Evolutionary conservation across 2,329 filamentous ascomycete genomes (phyloP), one percentile per base, ranked within the genome.

Genomic region (Nigrospora osmanthi): DNA sequence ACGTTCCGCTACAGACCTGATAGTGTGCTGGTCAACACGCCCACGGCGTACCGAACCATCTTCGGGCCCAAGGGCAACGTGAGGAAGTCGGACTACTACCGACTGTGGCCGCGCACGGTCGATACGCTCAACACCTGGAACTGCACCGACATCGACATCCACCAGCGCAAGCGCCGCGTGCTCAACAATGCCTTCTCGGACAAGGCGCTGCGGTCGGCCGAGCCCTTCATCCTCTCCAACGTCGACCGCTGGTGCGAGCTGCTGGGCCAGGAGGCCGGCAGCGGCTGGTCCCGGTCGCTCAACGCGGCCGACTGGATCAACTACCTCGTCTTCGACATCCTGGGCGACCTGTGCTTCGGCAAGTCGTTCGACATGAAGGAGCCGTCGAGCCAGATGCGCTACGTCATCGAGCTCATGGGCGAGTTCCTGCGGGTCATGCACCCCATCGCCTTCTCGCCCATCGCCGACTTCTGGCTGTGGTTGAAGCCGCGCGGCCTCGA

Each of bases 121-220:
- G 42, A 50, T 11, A 43, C 43, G 6, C 5, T 49, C 45, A 71
- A 69, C 43, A 68, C 68, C 14, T 66, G 71, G 51, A 69, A 68
- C 50, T 61, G 54, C 2, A 70, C 69, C 35, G 64, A 68, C 42
- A 68, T 70, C 50, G 48, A 54, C 2, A 57, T 65, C 33, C 68
- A 71, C 42, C 66, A 65, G 3, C 62, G 65, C 35, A 70, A 71
- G 54, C 56, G 68, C 13, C 59, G 69, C 15, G 68, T 72, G 5
- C 57, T 72, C 13, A 66, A 62, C 34, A 65, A 69, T 38, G 69
- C 68, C 0, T 71, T 72, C 52, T 67, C 65, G 0, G 66, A 69
- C 1, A 54, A 60, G 33, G 68, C 68, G 3, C 51, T 71, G 33
- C 68, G 65, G 51, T 61, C 58, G 3, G 66, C 70, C 59, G 69